These are phyloP conservation scores for Exsudoporus frostii DNA, from an alignment of 768 basidiomycete genomes.

Conservation along the genomic window DNA sequence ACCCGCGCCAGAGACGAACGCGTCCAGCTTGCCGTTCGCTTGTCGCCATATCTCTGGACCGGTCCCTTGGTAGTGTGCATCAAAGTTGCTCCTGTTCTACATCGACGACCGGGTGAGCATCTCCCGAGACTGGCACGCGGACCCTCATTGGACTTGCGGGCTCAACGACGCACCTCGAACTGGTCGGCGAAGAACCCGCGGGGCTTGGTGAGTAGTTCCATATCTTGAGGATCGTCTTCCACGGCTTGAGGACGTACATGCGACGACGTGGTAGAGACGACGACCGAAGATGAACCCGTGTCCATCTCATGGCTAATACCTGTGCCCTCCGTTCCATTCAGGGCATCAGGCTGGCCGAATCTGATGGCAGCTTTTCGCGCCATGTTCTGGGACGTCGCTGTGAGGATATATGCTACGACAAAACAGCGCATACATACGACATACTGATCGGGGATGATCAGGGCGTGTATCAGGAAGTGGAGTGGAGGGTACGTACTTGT, in stretches of 20 bases:
- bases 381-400: conserved; percentile 59
- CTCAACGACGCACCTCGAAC: conserved; percentile 59
- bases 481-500: conserved; percentile 51
- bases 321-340: conserved; percentile 7
- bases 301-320: conserved; percentile 34
- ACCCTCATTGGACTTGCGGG: neutral
- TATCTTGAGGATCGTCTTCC: conserved; percentile 35
- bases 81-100: conserved; percentile 81
- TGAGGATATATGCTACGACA: neutral
- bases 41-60: conserved; percentile 96
- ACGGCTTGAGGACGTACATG: conserved; percentile 36
- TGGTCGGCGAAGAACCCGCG: conserved; percentile 95
- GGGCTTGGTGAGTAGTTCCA: conserved; percentile 48
- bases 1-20: conserved; percentile 92
- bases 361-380: conserved; percentile 74
- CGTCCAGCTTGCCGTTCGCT: conserved; percentile 75
- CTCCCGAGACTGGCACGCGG: too few relatives aligned
- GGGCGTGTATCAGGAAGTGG: neutral
- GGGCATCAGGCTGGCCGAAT: conserved; percentile 53
- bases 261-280: conserved; percentile 51
- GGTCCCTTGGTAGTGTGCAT: conserved; percentile 85
- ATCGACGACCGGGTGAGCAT: neutral
- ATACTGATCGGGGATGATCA: conserved; percentile 40
- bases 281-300: conserved; percentile 46
- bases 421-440: conserved; percentile 47